Evolutionary conservation across 176 grass and related monocot genomes (phyloP), one percentile per base, ranked within the genome.

Genomic region (Lolium perenne): DNA sequence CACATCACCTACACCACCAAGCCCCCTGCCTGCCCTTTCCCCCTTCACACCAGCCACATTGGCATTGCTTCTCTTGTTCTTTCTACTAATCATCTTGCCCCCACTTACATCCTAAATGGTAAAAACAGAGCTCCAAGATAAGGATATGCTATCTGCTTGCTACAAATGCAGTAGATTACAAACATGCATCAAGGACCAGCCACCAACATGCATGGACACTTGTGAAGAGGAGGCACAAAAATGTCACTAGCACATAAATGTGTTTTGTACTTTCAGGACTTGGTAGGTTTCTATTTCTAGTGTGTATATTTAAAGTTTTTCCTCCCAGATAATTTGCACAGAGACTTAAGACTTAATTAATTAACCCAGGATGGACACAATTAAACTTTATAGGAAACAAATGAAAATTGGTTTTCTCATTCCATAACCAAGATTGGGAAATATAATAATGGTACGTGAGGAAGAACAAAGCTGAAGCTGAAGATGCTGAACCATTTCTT

Each of bases 41-140:
- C 38, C 67, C 81, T 72, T 83, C 81, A 58, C 38, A 43, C 81
- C 81, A 25, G 60, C 60, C 67, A 72, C 66, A 72, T 59, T 83
- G 51, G 55, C 65, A 72, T 72, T 83, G 38, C 66, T 72, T 67
- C 67, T 83, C 67, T 18, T 82, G 11, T 41, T 68, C 67, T 72
- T 72, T 51, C 66, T 72, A 65, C 67, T 58, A 26, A 63, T 25
- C 81, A 66, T 66, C 81, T 83, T 83, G 81, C n/a, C 51, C 67
- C 81, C 67, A 58, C 81, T 25, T 46, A 20, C 67, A 71, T 83
- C 66, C 67, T 83, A 41, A 72, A 72, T 72, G 67, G 67, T 57
- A 83, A 72, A 83, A 15, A 1, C 81, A 59, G 64, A 22, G 64
- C 65, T 38, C 20, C 48, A 71, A 38, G 29, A 45, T 58, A 82